Evolutionary conservation across 164 flowering plant genomes (phyloP).

Genomic region (Houttuynia cordata): DNA sequence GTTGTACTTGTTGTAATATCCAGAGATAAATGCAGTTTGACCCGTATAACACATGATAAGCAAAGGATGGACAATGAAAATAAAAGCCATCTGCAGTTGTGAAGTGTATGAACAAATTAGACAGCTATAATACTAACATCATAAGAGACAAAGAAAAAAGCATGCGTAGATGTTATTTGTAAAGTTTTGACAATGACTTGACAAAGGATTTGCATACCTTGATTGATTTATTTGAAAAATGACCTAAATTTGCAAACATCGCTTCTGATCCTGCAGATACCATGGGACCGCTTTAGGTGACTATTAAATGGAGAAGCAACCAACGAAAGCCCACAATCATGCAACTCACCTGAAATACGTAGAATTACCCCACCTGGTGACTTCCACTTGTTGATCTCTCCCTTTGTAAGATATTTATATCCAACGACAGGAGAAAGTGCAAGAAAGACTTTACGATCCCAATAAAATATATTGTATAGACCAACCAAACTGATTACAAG

Average conservation of each 20-base stretch:
- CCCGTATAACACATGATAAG: constrained; percentile 80
- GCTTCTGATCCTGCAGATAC: constrained; percentile 72
- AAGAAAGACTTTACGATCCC: constrained; percentile 55
- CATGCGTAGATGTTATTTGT: too few relatives aligned
- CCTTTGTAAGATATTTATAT: constrained; percentile 66
- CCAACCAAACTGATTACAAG: constrained; percentile 69
- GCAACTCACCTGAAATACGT: constrained; percentile 57
- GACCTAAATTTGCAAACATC: constrained; percentile 93
- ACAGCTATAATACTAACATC: not conserved
- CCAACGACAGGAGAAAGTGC: constrained; percentile 69
- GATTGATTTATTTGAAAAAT: constrained; percentile 76
- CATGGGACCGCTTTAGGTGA: not conserved
- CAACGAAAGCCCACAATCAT: not conserved
- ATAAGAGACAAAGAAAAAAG: not conserved
- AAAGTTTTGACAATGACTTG: not conserved
- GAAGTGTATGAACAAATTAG: not conserved
- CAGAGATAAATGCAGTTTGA: constrained; percentile 85
- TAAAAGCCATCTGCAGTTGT: constrained; percentile 57
- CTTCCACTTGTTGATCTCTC: constrained; percentile 62
- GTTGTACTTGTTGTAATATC: not conserved
- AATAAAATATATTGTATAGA: constrained; percentile 60
- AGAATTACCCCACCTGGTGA: constrained; percentile 71
- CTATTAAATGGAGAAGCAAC: not conserved
- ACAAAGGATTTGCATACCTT: constrained; percentile 29
- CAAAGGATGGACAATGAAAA: constrained; percentile 60